Percentiles rank a stretch among this genome's conserved stretches.
Conservation (phyloP, 176 grass and related monocot genomes). For the Lolium multiflorum region DNA sequence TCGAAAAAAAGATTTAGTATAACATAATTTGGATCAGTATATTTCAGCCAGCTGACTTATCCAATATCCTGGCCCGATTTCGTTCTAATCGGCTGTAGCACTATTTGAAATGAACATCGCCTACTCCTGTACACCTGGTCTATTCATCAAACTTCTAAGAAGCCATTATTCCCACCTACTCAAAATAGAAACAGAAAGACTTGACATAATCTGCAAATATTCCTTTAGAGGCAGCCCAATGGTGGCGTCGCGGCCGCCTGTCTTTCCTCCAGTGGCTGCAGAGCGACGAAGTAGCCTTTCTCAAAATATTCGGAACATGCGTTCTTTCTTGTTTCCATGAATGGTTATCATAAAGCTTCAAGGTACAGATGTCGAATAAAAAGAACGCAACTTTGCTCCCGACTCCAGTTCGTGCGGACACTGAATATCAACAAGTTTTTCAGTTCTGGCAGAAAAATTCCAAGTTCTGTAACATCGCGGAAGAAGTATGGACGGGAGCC, state of each 20-base stretch:
- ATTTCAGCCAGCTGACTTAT: too few species aligned
- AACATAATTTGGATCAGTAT: too few species aligned
- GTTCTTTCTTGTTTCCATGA: background rate
- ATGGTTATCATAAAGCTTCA: background rate
- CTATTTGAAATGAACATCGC: too few species aligned
- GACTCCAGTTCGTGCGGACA: background rate
- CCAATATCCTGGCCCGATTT: too few species aligned
- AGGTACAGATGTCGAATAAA: background rate
- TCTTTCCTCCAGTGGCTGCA: background rate
- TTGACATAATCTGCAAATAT: background rate
- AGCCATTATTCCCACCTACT: too few species aligned
- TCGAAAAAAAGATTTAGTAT: too few species aligned
- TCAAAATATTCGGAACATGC: background rate
- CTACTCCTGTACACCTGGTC: too few species aligned
- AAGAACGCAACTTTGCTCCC: background rate
- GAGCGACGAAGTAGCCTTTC: background rate
- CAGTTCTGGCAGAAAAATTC: background rate
- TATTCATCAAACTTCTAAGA: too few species aligned
- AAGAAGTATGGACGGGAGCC: background rate
- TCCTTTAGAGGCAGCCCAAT: background rate
- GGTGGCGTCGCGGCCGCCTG: background rate
- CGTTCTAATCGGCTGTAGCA: too few species aligned
- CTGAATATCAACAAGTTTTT: background rate
- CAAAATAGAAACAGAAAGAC: background rate
- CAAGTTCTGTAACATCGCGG: background rate